Base-by-base conservation (phyloP, 176 grass and related monocot genomes). In the Zoysia japonica region DNA sequence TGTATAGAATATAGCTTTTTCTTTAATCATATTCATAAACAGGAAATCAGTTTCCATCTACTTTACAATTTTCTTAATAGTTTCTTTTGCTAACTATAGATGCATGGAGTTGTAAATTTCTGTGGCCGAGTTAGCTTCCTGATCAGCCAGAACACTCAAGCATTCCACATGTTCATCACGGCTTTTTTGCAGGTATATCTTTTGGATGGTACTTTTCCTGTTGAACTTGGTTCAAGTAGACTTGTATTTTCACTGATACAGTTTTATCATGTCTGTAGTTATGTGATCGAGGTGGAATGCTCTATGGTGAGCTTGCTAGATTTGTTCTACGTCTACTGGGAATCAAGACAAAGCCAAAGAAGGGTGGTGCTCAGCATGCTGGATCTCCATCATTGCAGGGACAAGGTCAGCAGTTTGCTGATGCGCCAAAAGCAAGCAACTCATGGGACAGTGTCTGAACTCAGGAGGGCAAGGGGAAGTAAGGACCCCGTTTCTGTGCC, bases 51-150 rank as follows among this genome's bases (percentile, higher is more conserved):
- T 8, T 50, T 62, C 17, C 2, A 9, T 43, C 7, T 4, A 8
- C 2, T 19, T 78, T 0, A 7, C 1, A 61, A 28, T 28, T 84
- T 1, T 40, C 44, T 14, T 44, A 65, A 71, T 4, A 11, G 28
- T 15, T 11, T 71, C 9, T 77, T 14, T 76, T 55, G n/a, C 60
- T 60, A 1, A 62, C 38, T 82, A 62, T 84, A 99, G 96, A 87
- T 99, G 92, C 84, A 90, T 69, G 96, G 96, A 45, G 76, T 91
- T 72, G 96, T 95, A 17, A 91, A 91, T 91, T 95, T 94, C 84
- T 99, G 91, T 72, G 96, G 96, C 17, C 82, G 92, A 81, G 79
- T 99, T 80, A 82, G 90, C 12, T 74, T 89, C 74, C 84, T 93
- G 76, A 54, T 93, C 44, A 92, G 86, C 77, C 91, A 97, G 79